Evolutionary conservation across 2,329 filamentous ascomycete genomes (phyloP), one percentile per base, ranked within the genome.

Genomic region (Neodidymelliopsis sp.): DNA sequence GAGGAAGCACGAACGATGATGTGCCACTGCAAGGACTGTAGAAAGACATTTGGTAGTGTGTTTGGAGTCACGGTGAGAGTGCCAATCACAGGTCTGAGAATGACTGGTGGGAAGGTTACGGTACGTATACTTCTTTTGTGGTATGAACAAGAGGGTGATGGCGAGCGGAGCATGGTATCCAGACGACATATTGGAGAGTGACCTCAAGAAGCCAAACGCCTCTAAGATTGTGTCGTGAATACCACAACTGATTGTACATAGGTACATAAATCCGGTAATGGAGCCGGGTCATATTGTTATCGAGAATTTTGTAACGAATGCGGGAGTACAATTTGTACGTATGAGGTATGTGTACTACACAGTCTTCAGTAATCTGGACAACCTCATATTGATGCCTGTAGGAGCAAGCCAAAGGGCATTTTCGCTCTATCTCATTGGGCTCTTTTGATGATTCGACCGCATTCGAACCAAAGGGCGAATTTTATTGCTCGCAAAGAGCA

Each of bases 401-500:
- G 59, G 66, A 69, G 44, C 43, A 48, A 31, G 58, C 55, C 1
- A 65, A 67, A 36, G 33, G 43, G 4, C 29, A 55, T 18, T 69
- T 61, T 28, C 54, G 65, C 6, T 63, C 62, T 27, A 55, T 69
- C 24, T 29, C 45, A 6, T 46, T 62, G 1, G 66, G 66, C 1
- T 59, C 51, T 4, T 46, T 70, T 4, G 66, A 67, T 36, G 59
- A 67, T 15, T 51, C 59, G 1, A 47, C 57, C 9, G 54, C 54
- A 7, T 50, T 70, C 15, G 60, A 63, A 24, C 66, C 65, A 6
- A 67, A 85, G 65, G 89, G 89, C 6, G 84, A 88, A 52, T 91
- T 93, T 72, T 95, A 86, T 71, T 95, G 89, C 70, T 87, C 50
- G 19, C 42, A 53, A 12, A 31, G 62, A 25, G 54, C 52, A 20